Conservation (phyloP, 1,139 yeast genomes). For the Entelexis paramagnoliae region DNA sequence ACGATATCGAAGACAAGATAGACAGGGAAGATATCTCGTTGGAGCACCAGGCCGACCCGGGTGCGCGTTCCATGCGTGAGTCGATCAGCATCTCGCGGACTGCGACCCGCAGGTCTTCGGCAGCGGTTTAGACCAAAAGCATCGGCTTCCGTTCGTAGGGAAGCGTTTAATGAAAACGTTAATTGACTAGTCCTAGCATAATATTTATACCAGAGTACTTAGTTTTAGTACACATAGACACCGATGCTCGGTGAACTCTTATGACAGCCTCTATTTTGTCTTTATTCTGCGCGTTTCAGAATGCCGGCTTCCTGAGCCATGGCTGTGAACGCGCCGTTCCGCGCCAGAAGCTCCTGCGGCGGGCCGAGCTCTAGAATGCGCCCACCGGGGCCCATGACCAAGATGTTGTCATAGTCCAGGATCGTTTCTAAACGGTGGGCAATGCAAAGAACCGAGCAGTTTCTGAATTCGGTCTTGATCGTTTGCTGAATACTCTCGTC, state of each 20-base stretch:
- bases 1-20: slow-evolving; percentile 2
- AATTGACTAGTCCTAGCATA: no score
- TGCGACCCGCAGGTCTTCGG: neutral
- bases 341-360: slow-evolving; percentile 35
- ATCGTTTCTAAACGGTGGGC: slow-evolving; percentile 70
- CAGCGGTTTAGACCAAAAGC: neutral
- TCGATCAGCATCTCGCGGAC: neutral
- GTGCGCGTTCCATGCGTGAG: slow-evolving; percentile 2
- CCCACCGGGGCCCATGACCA: slow-evolving; percentile 57
- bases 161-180: no score
- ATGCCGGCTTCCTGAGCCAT: slow-evolving; percentile 44
- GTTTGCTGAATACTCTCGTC: slow-evolving; percentile 59
- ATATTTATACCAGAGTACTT: no score
- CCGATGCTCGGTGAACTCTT: no score
- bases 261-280: no score
- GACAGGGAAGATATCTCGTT: slow-evolving; percentile 18
- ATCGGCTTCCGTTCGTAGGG: no score
- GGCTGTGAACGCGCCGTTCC: slow-evolving; percentile 40
- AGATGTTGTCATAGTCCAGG: slow-evolving; percentile 49
- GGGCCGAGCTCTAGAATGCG: slow-evolving; percentile 45
- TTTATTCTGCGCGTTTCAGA: neutral
- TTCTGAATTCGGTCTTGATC: slow-evolving; percentile 47
- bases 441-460: slow-evolving; percentile 63
- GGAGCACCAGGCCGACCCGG: slow-evolving; percentile 19
- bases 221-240: no score